Base-by-base conservation (phyloP, 306 rosid genomes). In the Luffa aegyptiaca region DNA sequence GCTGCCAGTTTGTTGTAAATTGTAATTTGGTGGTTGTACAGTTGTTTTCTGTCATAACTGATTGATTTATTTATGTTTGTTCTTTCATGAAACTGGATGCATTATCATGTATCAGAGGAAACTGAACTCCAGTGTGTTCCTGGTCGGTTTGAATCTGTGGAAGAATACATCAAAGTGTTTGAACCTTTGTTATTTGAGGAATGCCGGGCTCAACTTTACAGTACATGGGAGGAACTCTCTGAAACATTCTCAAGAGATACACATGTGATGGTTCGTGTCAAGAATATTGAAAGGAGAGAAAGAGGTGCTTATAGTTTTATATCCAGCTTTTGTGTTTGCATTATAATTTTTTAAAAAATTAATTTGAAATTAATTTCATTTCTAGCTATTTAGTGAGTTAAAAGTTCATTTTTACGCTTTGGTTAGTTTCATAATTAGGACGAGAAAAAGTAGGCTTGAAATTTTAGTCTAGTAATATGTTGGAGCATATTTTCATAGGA, bases 171-270 rank as follows among this genome's bases (percentile, higher is more conserved):
- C 57, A 86, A 84, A 87, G 96, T 95, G 76, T 95, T 95, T 83
- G 99, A 95, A 86, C 99, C 99, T 80, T 87, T 95, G 87, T 93
- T 95, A 81, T 95, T 95, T 85, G 99, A 95, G 90, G 99, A 95
- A 84, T 95, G 99, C 71, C 92, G 97, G 56, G 99, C 99, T 80
- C 99, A 95, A 81, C 97, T 95, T 51, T 95, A 91, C 84, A 95
- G 97, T 81, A 89, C 97, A 0, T 95, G 99, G 99, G 99, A 95
- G 83, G 99, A 95, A 85, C 86, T 87, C 48, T 87, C 90, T 49
- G 99, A 95, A 87, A 89, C 87, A 48, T 85, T 88, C 77, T 85
- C 99, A 81, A 90, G 93, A 84, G 97, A 95, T 88, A 88, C 93
- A 56, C 97, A 95, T 86, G 84, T 89, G 82, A 89, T 82, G 91